Conservation (phyloP, 805 yeast species). For the Lipomyces yamanashiensis region DNA sequence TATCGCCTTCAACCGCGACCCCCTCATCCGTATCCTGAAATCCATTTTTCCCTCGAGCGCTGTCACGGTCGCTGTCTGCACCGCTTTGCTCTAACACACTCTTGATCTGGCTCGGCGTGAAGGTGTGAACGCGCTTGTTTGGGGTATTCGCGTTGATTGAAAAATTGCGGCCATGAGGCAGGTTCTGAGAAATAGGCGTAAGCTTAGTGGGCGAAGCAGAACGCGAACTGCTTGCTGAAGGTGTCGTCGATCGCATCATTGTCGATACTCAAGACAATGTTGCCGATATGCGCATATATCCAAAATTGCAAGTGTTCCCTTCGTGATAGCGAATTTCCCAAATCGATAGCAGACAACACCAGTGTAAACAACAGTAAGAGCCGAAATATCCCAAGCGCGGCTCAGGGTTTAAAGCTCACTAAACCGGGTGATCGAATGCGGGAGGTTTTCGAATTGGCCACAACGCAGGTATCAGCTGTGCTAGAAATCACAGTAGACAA, state of each 20-base stretch:
- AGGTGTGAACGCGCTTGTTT: conserved; percentile 29
- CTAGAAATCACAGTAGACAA: no score
- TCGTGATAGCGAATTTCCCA: not conserved
- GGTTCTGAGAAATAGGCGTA: conserved; percentile 27
- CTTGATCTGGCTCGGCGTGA: conserved; percentile 30
- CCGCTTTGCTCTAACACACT: conserved; percentile 16
- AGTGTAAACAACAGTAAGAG: not conserved
- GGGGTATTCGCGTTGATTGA: not conserved
- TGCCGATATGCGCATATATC: no score
- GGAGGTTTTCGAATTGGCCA: not conserved
- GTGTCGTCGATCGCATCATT: conserved; percentile 8
- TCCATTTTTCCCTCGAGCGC: not conserved
- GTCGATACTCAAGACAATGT: not conserved
- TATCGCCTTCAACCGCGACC: conserved; percentile 22
- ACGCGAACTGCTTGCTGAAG: conserved; percentile 6
- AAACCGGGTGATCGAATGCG: not conserved
- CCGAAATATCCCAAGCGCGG: not conserved
- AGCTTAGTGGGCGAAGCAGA: conserved; percentile 27
- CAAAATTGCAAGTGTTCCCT: not conserved
- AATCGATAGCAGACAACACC: no score
- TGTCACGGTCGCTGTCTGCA: conserved; percentile 4
- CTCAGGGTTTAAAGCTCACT: not conserved
- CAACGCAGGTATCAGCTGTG: not conserved
- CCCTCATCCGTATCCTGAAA: not conserved
- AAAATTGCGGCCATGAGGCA: conserved; percentile 24